Evolutionary conservation across 2,329 filamentous ascomycete species (phyloP).

Genomic region (Diplodia intermedia): DNA sequence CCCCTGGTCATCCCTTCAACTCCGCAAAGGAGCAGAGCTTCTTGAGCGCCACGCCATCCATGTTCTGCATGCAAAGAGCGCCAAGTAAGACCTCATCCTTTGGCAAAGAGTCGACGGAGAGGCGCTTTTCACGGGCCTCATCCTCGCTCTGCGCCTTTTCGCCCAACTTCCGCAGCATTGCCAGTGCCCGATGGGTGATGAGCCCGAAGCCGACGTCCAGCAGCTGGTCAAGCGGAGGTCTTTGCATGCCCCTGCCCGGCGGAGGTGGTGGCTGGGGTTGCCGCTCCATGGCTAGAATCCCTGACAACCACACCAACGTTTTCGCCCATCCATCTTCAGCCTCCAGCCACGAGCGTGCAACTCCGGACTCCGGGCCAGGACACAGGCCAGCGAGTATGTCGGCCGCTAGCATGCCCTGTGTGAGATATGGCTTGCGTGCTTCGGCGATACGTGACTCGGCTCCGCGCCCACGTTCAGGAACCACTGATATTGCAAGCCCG

Average conservation of each 20-base stretch:
- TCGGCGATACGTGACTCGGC: constrained; percentile 73
- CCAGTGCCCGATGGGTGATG: constrained; percentile 54
- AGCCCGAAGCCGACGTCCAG: constrained; percentile 48
- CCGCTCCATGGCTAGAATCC: constrained; percentile 60
- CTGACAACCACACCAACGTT: constrained; percentile 77
- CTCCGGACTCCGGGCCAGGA: constrained; percentile 71
- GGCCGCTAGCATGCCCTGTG: constrained; percentile 89
- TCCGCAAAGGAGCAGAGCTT: constrained; percentile 49
- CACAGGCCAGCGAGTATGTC: constrained; percentile 84
- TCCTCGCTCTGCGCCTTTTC: constrained; percentile 52
- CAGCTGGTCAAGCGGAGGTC: constrained; percentile 44
- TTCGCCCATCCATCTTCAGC: constrained; percentile 84
- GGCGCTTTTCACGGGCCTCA: constrained; percentile 36
- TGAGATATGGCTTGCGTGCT: constrained; percentile 83
- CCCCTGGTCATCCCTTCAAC: constrained; percentile 41
- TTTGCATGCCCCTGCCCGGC: constrained; percentile 33
- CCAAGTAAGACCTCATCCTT: constrained; percentile 55
- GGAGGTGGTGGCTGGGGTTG: constrained; percentile 36
- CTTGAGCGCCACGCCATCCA: constrained; percentile 54
- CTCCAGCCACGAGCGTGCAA: constrained; percentile 81
- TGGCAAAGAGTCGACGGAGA: constrained; percentile 46
- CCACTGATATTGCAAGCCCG: constrained; percentile 80
- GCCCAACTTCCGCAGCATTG: constrained; percentile 55
- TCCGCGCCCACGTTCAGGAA: constrained; percentile 74
- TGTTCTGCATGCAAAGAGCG: constrained; percentile 53